Percentiles rank a stretch among this genome's conserved stretches.
These are phyloP conservation scores for Scutellaria galericulata DNA, from an alignment of 257 asterid species.

Conservation along the genomic window DNA sequence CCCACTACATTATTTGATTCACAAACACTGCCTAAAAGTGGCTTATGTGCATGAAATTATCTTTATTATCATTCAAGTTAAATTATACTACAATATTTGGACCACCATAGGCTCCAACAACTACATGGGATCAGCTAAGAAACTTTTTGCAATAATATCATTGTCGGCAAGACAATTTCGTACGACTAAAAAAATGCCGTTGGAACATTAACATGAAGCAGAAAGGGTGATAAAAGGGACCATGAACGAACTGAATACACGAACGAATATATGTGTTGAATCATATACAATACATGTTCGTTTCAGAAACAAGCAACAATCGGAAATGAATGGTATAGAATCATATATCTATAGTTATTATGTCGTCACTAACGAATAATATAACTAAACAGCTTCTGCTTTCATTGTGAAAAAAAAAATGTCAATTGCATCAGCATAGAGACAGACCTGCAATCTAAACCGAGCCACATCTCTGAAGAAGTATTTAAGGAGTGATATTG, in stretches of 20 bases:
- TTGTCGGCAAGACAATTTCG: neutral
- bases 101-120: neutral
- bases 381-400: constrained; percentile 30
- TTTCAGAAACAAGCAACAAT: constrained; percentile 26
- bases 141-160: neutral
- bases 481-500: constrained; percentile 67
- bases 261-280: constrained; percentile 36
- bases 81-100: constrained; percentile 9
- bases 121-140: too few relatives aligned
- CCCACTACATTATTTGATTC: neutral
- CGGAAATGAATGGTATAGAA: constrained; percentile 18
- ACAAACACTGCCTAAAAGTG: neutral
- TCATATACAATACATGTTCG: constrained; percentile 40
- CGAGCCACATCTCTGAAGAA: neutral
- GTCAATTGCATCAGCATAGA: neutral
- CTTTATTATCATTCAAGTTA: neutral
- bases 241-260: constrained; percentile 17
- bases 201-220: too few relatives aligned
- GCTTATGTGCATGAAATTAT: neutral
- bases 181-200: too few relatives aligned
- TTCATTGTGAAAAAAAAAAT: neutral
- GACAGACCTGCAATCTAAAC: constrained; percentile 20
- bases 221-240: neutral
- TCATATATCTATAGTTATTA: constrained; percentile 26
- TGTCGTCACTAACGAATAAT: constrained; percentile 24